Percentiles rank a stretch among this genome's conserved stretches.
These are phyloP conservation scores for Cladophialophora exuberans DNA, from an alignment of 2,329 filamentous ascomycete species.

Conservation along the genomic window DNA sequence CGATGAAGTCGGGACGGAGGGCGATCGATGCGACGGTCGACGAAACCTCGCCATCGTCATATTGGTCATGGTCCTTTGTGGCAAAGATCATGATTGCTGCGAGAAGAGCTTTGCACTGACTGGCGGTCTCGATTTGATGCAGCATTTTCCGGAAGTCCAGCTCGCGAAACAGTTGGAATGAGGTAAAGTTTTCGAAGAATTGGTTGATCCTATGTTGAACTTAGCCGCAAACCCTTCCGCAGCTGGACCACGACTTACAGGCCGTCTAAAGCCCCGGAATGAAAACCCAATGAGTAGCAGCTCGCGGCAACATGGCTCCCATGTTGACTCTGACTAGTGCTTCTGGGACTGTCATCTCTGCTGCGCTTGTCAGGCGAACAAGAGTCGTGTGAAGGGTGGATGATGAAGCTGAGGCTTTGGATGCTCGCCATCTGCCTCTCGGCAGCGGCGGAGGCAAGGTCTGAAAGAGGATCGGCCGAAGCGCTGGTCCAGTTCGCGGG, in stretches of 20 bases:
- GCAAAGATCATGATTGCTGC: constrained; percentile 39
- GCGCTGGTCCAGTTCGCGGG: too few relatives aligned
- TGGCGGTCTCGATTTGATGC: constrained; percentile 22
- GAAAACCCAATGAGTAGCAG: constrained; percentile 13
- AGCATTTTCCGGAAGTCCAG: constrained; percentile 36
- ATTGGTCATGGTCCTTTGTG: constrained; percentile 21
- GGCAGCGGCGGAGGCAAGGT: not conserved
- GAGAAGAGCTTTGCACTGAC: constrained; percentile 35
- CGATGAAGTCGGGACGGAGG: constrained; percentile 26
- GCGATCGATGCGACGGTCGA: constrained; percentile 24
- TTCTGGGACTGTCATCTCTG: not conserved
- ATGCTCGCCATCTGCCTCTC: not conserved
- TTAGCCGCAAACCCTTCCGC: too few relatives aligned
- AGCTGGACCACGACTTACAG: too few relatives aligned
- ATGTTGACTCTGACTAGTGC: constrained; percentile 2
- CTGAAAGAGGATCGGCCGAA: too few relatives aligned
- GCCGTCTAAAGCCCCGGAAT: constrained; percentile 3
- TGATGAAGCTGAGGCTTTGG: constrained; percentile 8
- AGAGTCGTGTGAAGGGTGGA: constrained; percentile 14
- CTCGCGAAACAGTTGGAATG: constrained; percentile 40
- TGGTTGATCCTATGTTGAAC: not conserved
- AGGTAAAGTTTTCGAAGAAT: constrained; percentile 39
- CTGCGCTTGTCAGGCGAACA: constrained; percentile 11
- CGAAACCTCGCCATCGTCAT: not conserved
- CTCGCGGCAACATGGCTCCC: constrained; percentile 4